Percentiles rank a stretch among this genome's conserved stretches.
Conservation (phyloP, 805 yeast species). For the Candida nanaspora region DNA sequence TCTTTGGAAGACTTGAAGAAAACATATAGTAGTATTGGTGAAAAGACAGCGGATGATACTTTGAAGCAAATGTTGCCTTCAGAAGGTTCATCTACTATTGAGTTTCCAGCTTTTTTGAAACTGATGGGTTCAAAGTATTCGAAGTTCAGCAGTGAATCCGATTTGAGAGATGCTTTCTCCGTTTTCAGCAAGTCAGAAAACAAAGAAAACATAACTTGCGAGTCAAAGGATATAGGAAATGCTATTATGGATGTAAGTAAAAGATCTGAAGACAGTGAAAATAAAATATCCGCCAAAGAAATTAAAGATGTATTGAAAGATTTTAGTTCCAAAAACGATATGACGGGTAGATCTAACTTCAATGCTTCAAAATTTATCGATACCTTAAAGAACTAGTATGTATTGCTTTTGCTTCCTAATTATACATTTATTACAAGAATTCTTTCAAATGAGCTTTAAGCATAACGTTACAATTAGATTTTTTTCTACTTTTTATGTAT, state of each 20-base stretch:
- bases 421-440: too few species aligned
- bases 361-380: conserved; percentile 57
- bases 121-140: conserved; percentile 49
- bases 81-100: conserved; percentile 31
- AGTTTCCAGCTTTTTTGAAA: conserved; percentile 61
- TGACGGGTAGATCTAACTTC: conserved; percentile 54
- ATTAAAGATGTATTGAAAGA: conserved; percentile 45
- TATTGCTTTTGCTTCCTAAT: neutral
- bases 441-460: too few species aligned
- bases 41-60: conserved; percentile 32
- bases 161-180: conserved; percentile 55
- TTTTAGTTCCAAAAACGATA: conserved; percentile 45
- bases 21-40: conserved; percentile 47
- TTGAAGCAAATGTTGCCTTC: conserved; percentile 35
- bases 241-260: conserved; percentile 35
- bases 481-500: neutral
- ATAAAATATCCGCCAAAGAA: conserved; percentile 25
- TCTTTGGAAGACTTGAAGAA: conserved; percentile 47
- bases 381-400: conserved; percentile 17
- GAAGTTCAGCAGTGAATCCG: conserved; percentile 44
- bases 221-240: conserved; percentile 40
- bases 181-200: conserved; percentile 34
- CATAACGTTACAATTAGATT: neutral
- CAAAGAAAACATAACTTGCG: conserved; percentile 34
- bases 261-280: conserved; percentile 12